phyloP scores from a whole-genome alignment of 192 early-diverging fungal species.

The Oehlia diaphana region DNA sequence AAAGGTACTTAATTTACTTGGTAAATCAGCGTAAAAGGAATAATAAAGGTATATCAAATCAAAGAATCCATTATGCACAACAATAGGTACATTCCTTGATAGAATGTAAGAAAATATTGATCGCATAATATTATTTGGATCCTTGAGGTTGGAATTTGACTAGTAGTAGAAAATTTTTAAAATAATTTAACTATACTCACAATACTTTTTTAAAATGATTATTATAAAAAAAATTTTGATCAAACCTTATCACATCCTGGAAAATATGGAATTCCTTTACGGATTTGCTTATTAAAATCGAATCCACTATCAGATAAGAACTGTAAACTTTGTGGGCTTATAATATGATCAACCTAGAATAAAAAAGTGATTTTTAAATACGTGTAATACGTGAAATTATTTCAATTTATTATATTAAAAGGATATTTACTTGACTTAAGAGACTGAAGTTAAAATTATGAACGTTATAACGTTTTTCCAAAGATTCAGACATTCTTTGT shows the following conservation, averaged over 20 bases:
- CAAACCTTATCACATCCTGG: constrained; percentile 52
- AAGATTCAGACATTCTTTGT: background rate
- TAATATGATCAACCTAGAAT: constrained; percentile 57
- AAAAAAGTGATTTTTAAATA: background rate
- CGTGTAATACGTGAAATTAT: background rate
- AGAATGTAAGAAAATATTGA: constrained; percentile 58
- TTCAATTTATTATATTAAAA: background rate
- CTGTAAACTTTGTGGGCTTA: constrained; percentile 67
- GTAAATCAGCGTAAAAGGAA: constrained; percentile 81
- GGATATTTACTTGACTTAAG: constrained; percentile 36
- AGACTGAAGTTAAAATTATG: constrained; percentile 63
- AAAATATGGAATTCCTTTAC: constrained; percentile 77
- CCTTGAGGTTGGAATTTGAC: constrained; percentile 41
- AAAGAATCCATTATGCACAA: constrained; percentile 92
- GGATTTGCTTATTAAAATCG: constrained; percentile 78
- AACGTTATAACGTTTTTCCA: constrained; percentile 40
- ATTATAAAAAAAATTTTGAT: background rate
- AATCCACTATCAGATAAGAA: constrained; percentile 87
- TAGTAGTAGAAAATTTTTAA: constrained; percentile 13
- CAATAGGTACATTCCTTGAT: constrained; percentile 59
- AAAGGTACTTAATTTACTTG: constrained; percentile 67
- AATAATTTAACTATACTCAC: background rate
- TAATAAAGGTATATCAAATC: constrained; percentile 95
- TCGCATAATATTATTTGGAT: constrained; percentile 49
- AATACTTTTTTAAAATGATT: background rate